phyloP scores from a whole-genome alignment of 2,329 filamentous ascomycete species.

The Chaetomiaceae sp. region DNA sequence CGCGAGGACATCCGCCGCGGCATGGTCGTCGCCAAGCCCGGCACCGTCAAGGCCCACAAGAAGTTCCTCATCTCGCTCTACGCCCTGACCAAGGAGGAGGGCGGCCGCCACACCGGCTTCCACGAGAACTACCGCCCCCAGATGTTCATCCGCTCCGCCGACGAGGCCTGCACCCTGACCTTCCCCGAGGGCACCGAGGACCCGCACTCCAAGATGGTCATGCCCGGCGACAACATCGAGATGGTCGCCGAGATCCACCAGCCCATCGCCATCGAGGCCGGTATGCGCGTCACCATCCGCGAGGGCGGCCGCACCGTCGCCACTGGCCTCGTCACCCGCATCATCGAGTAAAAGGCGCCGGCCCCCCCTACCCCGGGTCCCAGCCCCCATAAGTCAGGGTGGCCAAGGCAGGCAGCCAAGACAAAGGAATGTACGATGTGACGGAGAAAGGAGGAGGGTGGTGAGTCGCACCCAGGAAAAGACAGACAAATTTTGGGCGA shows the following conservation, averaged over 20 bases:
- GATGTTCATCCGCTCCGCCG: slow-evolving; percentile 90
- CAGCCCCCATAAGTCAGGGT: too few relatives aligned
- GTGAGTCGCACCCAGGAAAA: not conserved
- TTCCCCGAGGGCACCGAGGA: slow-evolving; percentile 84
- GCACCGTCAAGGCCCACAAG: slow-evolving; percentile 76
- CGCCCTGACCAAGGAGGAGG: slow-evolving; percentile 95
- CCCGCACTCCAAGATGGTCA: slow-evolving; percentile 71
- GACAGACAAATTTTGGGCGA: not conserved
- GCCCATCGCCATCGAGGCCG: slow-evolving; percentile 81
- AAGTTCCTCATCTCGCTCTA: slow-evolving; percentile 96
- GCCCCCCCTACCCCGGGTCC: too few relatives aligned
- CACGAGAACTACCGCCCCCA: slow-evolving; percentile 94
- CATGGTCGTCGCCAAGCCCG: slow-evolving; percentile 87
- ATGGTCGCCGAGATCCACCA: slow-evolving; percentile 85
- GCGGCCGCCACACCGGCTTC: slow-evolving; percentile 95
- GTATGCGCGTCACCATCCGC: slow-evolving; percentile 96
- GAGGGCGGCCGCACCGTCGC: slow-evolving; percentile 90
- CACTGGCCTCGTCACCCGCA: slow-evolving; percentile 75
- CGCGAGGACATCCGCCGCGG: slow-evolving; percentile 92
- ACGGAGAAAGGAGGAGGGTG: too few relatives aligned
- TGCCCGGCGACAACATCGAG: slow-evolving; percentile 98
- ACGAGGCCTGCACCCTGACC: slow-evolving; percentile 70
- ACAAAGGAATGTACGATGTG: slow-evolving; percentile 10
- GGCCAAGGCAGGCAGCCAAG: too few relatives aligned
- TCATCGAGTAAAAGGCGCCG: slow-evolving; percentile 60